Conservation (phyloP, 345 rosid genomes). For the Euclidium syriacum region DNA sequence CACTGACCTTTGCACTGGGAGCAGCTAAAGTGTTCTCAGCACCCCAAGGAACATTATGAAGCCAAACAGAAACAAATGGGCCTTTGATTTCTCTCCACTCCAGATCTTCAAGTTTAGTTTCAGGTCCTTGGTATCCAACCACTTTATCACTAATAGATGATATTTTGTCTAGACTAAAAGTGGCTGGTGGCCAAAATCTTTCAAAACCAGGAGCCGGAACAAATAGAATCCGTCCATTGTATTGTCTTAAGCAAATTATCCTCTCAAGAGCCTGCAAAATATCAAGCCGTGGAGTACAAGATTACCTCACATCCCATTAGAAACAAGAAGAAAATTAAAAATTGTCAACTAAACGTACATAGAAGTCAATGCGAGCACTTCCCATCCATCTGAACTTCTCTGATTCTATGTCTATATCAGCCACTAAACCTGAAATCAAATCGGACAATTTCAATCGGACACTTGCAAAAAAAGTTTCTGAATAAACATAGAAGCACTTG, state of each 20-base stretch:
- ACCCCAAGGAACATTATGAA: conserved; percentile 99
- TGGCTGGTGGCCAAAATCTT: conserved; percentile 52
- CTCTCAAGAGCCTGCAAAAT: conserved; percentile 58
- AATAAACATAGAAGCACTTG: neutral
- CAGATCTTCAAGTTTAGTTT: conserved; percentile 35
- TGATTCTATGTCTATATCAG: conserved; percentile 92
- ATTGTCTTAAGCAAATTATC: conserved; percentile 55
- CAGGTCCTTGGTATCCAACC: conserved; percentile 55
- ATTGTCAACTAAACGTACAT: conserved; percentile 42
- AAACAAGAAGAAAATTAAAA: neutral
- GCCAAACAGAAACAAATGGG: conserved; percentile 88
- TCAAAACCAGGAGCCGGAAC: conserved; percentile 86
- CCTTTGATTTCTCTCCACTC: conserved; percentile 79
- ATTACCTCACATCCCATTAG: neutral
- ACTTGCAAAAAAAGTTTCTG: neutral
- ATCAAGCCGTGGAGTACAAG: neutral
- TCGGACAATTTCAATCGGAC: neutral
- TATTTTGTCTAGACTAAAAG: conserved; percentile 29
- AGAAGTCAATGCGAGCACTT: conserved; percentile 70
- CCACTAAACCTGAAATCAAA: conserved; percentile 70
- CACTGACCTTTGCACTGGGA: conserved; percentile 81
- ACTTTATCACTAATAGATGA: conserved; percentile 22
- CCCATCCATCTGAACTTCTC: conserved; percentile 98
- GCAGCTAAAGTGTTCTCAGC: conserved; percentile 71
- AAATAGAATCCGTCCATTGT: conserved; percentile 58